Conservation (phyloP, 345 rosid species). For the Linum tenue region DNA sequence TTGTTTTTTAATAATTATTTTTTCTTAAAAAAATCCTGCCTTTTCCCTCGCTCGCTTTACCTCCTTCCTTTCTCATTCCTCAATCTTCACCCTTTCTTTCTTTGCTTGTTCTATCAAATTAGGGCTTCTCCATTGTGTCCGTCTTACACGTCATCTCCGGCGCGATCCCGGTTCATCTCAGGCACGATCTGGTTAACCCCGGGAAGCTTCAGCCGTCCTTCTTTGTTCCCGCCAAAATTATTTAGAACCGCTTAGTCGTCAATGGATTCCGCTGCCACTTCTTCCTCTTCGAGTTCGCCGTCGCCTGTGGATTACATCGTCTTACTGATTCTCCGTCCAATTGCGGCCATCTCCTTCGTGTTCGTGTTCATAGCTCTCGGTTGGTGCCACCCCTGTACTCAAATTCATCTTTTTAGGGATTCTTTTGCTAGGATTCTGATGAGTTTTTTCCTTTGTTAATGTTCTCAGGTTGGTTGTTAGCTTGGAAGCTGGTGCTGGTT, state of each 20-base stretch:
- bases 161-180: too few species aligned
- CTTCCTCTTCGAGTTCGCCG: constrained; percentile 12
- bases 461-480: constrained; percentile 64
- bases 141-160: too few species aligned
- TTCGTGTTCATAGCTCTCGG: constrained; percentile 46
- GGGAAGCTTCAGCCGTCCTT: too few species aligned
- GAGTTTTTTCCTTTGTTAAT: not conserved
- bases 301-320: constrained; percentile 21
- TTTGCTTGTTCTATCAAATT: too few species aligned
- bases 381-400: constrained; percentile 12
- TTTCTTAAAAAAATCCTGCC: too few species aligned
- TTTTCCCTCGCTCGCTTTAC: too few species aligned
- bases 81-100: too few species aligned
- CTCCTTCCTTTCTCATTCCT: too few species aligned
- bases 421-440: not conserved
- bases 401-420: not conserved
- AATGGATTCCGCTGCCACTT: not conserved
- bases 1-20: too few species aligned
- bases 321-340: constrained; percentile 47
- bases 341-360: constrained; percentile 45
- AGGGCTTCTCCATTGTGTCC: too few species aligned
- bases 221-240: too few species aligned
- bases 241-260: not conserved
- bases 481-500: constrained; percentile 81
- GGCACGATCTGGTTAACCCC: too few species aligned